Percentiles rank a stretch among this genome's conserved stretches.
phyloP scores from a whole-genome alignment of 2,329 filamentous ascomycete species.

The Xylaria arbuscula region DNA sequence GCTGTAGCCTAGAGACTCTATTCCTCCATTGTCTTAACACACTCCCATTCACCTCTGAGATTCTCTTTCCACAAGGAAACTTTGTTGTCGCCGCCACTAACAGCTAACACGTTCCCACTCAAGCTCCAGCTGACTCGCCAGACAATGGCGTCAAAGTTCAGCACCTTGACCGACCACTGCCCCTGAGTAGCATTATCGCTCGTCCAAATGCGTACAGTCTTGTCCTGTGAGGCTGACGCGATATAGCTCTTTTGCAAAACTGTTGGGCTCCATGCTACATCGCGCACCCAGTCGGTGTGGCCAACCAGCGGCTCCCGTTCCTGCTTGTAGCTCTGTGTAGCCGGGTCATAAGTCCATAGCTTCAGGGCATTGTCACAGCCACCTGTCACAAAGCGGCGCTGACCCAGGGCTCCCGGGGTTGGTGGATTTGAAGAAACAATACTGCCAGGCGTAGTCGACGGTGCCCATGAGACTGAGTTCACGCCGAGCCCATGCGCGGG shows the following conservation, averaged over 20 bases:
- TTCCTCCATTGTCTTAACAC: slow-evolving; percentile 95
- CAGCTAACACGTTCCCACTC: slow-evolving; percentile 94
- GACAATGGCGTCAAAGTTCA: slow-evolving; percentile 88
- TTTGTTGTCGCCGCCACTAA: slow-evolving; percentile 94
- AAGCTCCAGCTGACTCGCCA: slow-evolving; percentile 99
- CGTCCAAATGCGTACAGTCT: slow-evolving; percentile 98
- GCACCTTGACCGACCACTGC: slow-evolving; percentile 85
- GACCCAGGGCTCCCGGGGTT: slow-evolving; percentile 67
- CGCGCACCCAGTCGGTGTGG: slow-evolving; percentile 95
- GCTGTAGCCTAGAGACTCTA: slow-evolving; percentile 53
- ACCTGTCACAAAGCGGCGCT: slow-evolving; percentile 90
- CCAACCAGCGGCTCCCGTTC: slow-evolving; percentile 76
- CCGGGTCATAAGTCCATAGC: slow-evolving; percentile 84
- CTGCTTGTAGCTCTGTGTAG: slow-evolving; percentile 70
- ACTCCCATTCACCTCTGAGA: slow-evolving; percentile 94
- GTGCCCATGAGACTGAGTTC: slow-evolving; percentile 96
- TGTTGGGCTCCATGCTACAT: slow-evolving; percentile 96
- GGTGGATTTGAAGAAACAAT: slow-evolving; percentile 77
- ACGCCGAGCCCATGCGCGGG: slow-evolving; percentile 92
- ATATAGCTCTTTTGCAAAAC: slow-evolving; percentile 97
- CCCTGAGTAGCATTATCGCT: slow-evolving; percentile 72
- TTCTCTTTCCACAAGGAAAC: slow-evolving; percentile 99
- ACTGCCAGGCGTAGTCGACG: slow-evolving; percentile 83
- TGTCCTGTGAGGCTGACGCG: slow-evolving; percentile 93
- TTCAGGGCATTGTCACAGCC: slow-evolving; percentile 94